phyloP scores from a whole-genome alignment of 2,329 filamentous ascomycete genomes.

The Fusarium xylarioides region DNA sequence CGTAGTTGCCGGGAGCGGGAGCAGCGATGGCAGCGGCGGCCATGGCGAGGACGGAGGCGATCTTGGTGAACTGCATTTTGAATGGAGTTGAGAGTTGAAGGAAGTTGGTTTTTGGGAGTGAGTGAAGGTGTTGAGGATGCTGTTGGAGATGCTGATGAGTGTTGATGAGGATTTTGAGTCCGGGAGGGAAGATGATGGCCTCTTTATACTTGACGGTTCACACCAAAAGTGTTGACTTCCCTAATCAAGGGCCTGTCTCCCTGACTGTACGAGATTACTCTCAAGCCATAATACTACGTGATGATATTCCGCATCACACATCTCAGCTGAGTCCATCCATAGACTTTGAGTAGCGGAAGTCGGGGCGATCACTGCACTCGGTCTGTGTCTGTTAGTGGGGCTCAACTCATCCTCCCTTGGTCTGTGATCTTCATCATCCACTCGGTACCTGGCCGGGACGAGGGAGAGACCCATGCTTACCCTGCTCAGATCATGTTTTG shows the following conservation, averaged over 20 bases:
- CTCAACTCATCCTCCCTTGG: background rate
- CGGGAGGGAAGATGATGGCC: background rate
- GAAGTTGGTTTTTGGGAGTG: background rate
- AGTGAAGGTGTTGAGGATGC: background rate
- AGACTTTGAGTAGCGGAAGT: background rate
- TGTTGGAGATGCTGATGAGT: slow-evolving; percentile 9
- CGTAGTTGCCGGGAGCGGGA: slow-evolving; percentile 1
- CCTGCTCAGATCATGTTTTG: slow-evolving; percentile 1
- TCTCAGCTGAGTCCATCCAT: background rate
- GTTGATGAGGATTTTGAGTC: slow-evolving; percentile 9
- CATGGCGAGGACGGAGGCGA: slow-evolving; percentile 22
- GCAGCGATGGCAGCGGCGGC: slow-evolving; percentile 18
- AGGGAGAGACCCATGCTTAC: background rate
- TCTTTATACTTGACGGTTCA: slow-evolving; percentile 15
- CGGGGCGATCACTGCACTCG: slow-evolving; percentile 2
- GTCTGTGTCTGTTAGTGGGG: background rate
- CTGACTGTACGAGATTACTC: background rate
- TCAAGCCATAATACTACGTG: background rate
- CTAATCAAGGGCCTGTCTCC: background rate
- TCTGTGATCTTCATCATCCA: background rate
- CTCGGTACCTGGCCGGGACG: background rate
- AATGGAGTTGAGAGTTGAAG: background rate
- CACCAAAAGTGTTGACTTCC: background rate
- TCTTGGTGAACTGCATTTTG: slow-evolving; percentile 33
- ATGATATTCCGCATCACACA: background rate